Percentiles rank a stretch among this genome's conserved stretches.
Evolutionary conservation across 2,329 filamentous ascomycete species (phyloP).

Genomic region (Microcera coccophila): DNA sequence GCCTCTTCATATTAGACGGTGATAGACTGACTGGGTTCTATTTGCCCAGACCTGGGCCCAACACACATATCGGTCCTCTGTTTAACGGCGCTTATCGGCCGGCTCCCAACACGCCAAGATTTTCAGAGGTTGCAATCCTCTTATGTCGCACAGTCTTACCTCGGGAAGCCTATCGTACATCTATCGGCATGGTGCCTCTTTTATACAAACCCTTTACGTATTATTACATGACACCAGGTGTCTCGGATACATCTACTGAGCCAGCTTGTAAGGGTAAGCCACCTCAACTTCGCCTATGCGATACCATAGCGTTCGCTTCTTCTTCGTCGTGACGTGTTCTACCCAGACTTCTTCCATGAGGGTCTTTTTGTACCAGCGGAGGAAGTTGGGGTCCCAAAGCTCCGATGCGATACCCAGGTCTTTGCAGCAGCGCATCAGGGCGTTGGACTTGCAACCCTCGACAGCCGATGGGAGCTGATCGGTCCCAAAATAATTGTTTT

Average conservation of each 20-base stretch:
- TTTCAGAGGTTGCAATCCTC: no score
- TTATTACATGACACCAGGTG: neutral
- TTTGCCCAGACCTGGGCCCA: no score
- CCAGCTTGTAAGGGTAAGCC: constrained; percentile 54
- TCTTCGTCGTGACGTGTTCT: constrained; percentile 82
- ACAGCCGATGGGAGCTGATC: constrained; percentile 91
- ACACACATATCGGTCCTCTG: no score
- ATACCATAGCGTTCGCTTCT: constrained; percentile 81
- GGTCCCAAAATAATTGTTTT: constrained; percentile 87
- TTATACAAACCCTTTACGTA: neutral
- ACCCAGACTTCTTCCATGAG: constrained; percentile 80
- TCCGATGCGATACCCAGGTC: constrained; percentile 92
- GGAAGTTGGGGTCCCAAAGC: constrained; percentile 92
- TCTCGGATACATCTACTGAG: constrained; percentile 11
- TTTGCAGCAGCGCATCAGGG: constrained; percentile 97
- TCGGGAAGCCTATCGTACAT: constrained; percentile 16
- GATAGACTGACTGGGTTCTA: no score
- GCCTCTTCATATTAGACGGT: no score
- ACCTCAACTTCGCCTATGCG: constrained; percentile 74
- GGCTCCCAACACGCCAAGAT: no score
- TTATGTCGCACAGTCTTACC: no score
- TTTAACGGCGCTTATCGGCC: no score
- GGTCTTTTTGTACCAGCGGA: constrained; percentile 73
- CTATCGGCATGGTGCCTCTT: neutral
- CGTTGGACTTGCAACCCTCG: constrained; percentile 97